Evolutionary conservation across 768 basidiomycete genomes (phyloP), one percentile per base, ranked within the genome.

Genomic region (Leccinum arenicola): DNA sequence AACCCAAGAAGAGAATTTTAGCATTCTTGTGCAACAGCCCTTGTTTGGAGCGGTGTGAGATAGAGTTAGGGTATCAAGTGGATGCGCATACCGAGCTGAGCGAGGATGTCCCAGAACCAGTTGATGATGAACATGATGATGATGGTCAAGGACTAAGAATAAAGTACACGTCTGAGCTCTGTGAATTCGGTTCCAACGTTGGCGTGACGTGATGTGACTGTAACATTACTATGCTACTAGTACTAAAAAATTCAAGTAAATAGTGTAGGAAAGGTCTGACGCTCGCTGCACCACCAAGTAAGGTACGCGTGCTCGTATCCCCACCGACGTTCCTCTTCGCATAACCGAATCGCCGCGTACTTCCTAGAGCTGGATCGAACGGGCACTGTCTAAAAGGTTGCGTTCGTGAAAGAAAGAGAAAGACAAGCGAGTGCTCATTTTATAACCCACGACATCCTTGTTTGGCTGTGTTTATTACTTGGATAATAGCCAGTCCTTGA

Each of bases 1-100:
- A 84, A 63, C 97, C 97, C 54, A 99, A 85, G 87, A 99, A 99
- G 63, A 99, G 84, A 73, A 99, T 97, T 84, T 98, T 99, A 65
- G 97, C 97, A 73, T 97, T 98, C 89, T 99, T 97, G 82, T 95
- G 91, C 78, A 89, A 69, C 68, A 96, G 82, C 64, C 94, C 94
- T 95, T 63, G 45, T 36, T 17, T 55, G 43, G 35, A 27, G 40
- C 47, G 5, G 54, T 54, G 38, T 61, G 19, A 63, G 55, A 23
- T 52, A 27, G 1, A 54, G 19, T 19, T 29, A 17, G 27, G 33
- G 12, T 6, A 35, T 35, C 1, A 0, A 5, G 21, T 27, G 11
- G 27, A 56, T 4, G 40, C 75, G 36, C 85, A 58, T 73, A 98
- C 96, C 96, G 48, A 98, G 89, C 72, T 91, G 87, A 51, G 93